Evolutionary conservation across 352 stramenopile genomes (phyloP).

Genomic region (Phytophthora meadii): DNA sequence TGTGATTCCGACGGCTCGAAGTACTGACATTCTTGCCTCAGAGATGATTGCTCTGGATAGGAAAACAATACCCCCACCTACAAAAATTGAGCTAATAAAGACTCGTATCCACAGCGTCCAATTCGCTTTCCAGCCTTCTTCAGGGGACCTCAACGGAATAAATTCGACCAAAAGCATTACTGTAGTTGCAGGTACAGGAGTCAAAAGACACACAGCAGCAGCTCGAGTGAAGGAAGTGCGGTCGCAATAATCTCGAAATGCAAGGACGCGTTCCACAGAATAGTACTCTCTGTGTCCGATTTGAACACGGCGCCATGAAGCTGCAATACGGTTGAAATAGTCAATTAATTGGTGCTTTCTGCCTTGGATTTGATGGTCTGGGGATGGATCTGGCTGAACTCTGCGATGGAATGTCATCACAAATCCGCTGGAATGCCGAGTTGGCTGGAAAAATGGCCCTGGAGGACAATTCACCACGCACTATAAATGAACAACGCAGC

Average conservation of each 20-base stretch:
- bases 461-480: too few species aligned
- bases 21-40: conserved; percentile 10
- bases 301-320: conserved; percentile 17
- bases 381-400: conserved; percentile 2
- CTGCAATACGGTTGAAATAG: not conserved
- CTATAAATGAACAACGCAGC: too few species aligned
- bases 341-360: not conserved
- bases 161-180: conserved; percentile 26
- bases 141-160: conserved; percentile 9
- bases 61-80: conserved; percentile 18
- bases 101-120: conserved; percentile 24
- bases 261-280: conserved; percentile 21
- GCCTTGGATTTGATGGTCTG: too few species aligned
- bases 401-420: not conserved
- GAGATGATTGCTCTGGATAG: conserved; percentile 16
- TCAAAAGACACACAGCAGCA: conserved; percentile 20
- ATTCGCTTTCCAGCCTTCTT: conserved; percentile 27
- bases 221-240: conserved; percentile 6
- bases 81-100: conserved; percentile 15
- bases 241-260: conserved; percentile 28
- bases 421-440: not conserved
- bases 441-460: too few species aligned
- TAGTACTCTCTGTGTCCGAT: conserved; percentile 22
- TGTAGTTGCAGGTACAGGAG: conserved; percentile 9
- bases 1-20: conserved; percentile 6